These are phyloP conservation scores for Raffaelea arxii DNA, from an alignment of 2,329 filamentous ascomycete species.

Conservation along the genomic window DNA sequence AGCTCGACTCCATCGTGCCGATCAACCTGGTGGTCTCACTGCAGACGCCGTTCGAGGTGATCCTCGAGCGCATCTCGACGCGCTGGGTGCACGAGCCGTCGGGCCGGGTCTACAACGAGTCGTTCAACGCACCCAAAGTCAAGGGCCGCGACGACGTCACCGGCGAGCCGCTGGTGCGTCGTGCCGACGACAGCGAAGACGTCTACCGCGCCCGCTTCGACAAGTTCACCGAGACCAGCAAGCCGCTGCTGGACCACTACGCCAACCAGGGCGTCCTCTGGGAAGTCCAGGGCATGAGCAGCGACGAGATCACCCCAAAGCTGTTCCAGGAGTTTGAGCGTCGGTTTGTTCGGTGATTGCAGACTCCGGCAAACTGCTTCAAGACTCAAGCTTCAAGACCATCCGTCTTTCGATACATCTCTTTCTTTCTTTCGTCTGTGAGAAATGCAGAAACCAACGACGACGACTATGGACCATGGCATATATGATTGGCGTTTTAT, in stretches of 20 bases:
- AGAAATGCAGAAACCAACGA: no score
- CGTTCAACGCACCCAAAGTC: conserved; percentile 78
- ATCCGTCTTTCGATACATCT: background rate
- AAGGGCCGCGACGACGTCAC: conserved; percentile 81
- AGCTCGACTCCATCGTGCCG: conserved; percentile 73
- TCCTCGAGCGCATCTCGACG: conserved; percentile 80
- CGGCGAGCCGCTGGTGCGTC: conserved; percentile 72
- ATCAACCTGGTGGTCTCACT: conserved; percentile 90
- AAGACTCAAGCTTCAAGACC: background rate
- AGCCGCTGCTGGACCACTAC: conserved; percentile 82
- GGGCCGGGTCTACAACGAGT: conserved; percentile 89
- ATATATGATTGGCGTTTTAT: no score
- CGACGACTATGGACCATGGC: no score
- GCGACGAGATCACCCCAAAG: conserved; percentile 92
- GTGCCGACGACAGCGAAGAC: conserved; percentile 77
- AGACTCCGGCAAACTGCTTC: background rate
- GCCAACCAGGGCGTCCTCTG: conserved; percentile 72
- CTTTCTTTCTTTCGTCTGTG: background rate
- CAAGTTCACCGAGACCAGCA: conserved; percentile 81
- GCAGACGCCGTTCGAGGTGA: conserved; percentile 74
- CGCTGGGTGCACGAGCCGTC: conserved; percentile 91
- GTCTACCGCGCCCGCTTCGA: conserved; percentile 73
- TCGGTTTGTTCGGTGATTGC: conserved; percentile 45
- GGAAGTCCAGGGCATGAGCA: conserved; percentile 80
- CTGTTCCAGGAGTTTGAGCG: conserved; percentile 73